Evolutionary conservation across 441 rosid genomes (phyloP), one percentile per base, ranked within the genome.

Genomic region (Cnidoscolus chayamansa): DNA sequence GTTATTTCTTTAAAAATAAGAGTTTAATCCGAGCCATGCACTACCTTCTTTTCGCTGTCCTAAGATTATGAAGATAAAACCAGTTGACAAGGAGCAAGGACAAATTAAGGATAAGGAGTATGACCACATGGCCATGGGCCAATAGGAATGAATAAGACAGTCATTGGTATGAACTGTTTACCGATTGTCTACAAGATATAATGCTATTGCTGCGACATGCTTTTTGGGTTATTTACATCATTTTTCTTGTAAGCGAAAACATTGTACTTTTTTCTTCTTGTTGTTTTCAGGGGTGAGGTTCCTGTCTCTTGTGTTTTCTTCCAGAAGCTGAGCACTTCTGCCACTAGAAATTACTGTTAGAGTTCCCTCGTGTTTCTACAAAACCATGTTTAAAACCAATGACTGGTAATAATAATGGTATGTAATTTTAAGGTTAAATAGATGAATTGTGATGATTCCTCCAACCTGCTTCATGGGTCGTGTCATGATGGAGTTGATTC

Each of bases 201-300:
- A 31, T 3, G n/a, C 2, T 35, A 35, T 35, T 35, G 40, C 40
- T 35, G 40, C 40, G 5, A 63, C 76, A 71, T 66, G 70, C 60
- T 15, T 49, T 10, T 13, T 45, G 17, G 72, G 49, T 10, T 66
- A 30, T 45, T 47, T 49, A 3, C 25, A 32, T 25, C 25, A 54
- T 48, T 62, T 67, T 35, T 35, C 7, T 45, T 65, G 31, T 71
- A n/a, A 63, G 63, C 78, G 70, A 81, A 76, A 73, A 67, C 78
- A 76, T 71, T 55, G 8, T 53, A 25, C 66, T 57, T 37, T 48
- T 25, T 25, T 25, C 25, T 25, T 68, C 19, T 19, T 71, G 16
- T 30, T 60, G 49, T 69, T 59, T 30, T 76, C 57, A 48, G 25
- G 35, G 49, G 43, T 68, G 25, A 79, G 58, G 50, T 74, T 50